phyloP scores from a whole-genome alignment of 2,329 filamentous ascomycete genomes.

The Periglandula ipomoeae region DNA sequence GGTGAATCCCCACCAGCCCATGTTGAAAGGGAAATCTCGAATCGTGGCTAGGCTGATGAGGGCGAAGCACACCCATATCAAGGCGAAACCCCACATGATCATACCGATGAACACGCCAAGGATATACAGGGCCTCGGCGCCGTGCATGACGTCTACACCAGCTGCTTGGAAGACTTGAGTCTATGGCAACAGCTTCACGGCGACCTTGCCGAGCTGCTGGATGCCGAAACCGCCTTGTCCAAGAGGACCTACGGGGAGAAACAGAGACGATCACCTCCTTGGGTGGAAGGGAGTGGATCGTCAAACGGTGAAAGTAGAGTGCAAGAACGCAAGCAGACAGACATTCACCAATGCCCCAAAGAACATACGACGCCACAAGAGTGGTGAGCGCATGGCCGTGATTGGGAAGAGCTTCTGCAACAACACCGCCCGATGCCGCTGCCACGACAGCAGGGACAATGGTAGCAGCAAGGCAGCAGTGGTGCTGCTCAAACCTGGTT shows the following conservation, averaged over 20 bases:
- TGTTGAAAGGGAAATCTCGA: conserved; percentile 33
- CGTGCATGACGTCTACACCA: conserved; percentile 18
- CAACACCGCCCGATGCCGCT: conserved; percentile 52
- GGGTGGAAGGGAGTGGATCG: conserved; percentile 55
- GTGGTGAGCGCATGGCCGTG: conserved; percentile 49
- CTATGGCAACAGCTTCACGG: conserved; percentile 29
- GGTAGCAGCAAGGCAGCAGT: conserved; percentile 56
- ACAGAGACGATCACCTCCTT: conserved; percentile 59
- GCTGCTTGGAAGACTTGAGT: conserved; percentile 36
- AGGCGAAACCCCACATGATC: conserved; percentile 35
- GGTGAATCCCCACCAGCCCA: conserved; percentile 40
- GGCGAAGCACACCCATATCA: conserved; percentile 35
- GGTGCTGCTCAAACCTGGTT: conserved; percentile 43
- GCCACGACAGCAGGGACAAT: conserved; percentile 60
- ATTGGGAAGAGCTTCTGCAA: conserved; percentile 51
- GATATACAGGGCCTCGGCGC: conserved; percentile 43
- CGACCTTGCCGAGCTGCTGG: conserved; percentile 40
- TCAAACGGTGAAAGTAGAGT: conserved; percentile 61
- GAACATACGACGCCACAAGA: conserved; percentile 54
- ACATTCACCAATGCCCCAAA: conserved; percentile 55
- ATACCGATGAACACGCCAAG: conserved; percentile 39
- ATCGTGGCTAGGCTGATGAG: conserved; percentile 31
- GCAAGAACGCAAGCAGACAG: conserved; percentile 54
- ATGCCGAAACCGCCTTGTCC: conserved; percentile 56
- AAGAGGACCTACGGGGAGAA: conserved; percentile 57